Evolutionary conservation across 805 yeast genomes (phyloP), one percentile per base, ranked within the genome.

Genomic region (Grigorovia humatica): DNA sequence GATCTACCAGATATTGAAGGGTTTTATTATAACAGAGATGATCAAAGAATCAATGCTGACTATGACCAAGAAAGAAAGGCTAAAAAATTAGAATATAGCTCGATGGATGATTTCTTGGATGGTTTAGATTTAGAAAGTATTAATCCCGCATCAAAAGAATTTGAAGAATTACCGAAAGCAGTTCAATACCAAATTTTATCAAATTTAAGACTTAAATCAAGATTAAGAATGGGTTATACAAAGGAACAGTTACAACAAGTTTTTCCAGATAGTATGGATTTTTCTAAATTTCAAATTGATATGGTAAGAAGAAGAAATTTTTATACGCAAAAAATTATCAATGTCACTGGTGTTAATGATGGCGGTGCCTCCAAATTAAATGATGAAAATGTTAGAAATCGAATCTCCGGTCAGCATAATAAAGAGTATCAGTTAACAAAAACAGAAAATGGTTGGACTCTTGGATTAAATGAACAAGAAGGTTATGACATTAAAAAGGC

Each of bases 191-290:
- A 89, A 78, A 79, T 88, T 3, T 70, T 93, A 12, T 87, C 93
- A 9, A 88, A 87, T 53, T 75, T 95, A 15, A 68, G 99, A 52
- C 70, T 89, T 27, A 77, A 88, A 55, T 90, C 97, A 0, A 72
- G 99, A 52, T 75, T 93, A 64, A 81, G 99, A 70, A 83, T 93
- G 96, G 99, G 99, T 1, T 90, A 86, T 62, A 75, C 91, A 0
- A 87, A 89, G 52, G 89, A 86, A n/a, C 97, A 93, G 61, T 72
- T 93, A 40, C 86, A 87, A 57, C 71, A 78, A 4, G 70, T 88
- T 51, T 93, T 91, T 59, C 95, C 96, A 0, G 75, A 86, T 60
- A 80, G 90, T 50, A 76, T 87, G 79, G 96, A 89, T 54, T 93
- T 93, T 61, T 89, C 97, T 17, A 83, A 78, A 59, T 93, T 93